Percentiles rank a stretch among this genome's conserved stretches.
Conservation (phyloP, 2,329 filamentous ascomycete species). For the Pseudogymnoascus pannorum region DNA sequence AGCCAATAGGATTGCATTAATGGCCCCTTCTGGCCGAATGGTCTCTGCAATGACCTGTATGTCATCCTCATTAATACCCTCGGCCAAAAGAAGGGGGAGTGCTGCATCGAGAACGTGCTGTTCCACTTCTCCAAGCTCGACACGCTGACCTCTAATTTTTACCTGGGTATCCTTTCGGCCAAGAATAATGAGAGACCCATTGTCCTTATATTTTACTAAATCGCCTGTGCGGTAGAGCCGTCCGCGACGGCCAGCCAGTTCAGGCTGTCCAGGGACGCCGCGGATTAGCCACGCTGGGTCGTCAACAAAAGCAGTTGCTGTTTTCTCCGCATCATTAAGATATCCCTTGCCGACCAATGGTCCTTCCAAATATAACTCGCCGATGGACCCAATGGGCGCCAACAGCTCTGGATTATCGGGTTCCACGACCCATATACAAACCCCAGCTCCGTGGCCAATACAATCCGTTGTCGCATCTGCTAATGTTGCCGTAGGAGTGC, state of each 20-base stretch:
- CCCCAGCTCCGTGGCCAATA: slow-evolving; percentile 7
- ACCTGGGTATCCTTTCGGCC: slow-evolving; percentile 57
- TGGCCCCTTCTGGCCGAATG: not conserved
- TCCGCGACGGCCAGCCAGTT: not conserved
- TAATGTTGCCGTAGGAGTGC: slow-evolving; percentile 60
- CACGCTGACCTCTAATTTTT: slow-evolving; percentile 34
- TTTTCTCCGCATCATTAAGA: slow-evolving; percentile 48
- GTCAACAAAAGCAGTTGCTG: slow-evolving; percentile 46
- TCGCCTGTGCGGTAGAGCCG: slow-evolving; percentile 53
- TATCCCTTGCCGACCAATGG: slow-evolving; percentile 54
- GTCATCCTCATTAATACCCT: not conserved
- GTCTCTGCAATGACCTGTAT: not conserved
- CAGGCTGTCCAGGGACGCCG: slow-evolving; percentile 3
- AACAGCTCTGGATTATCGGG: not conserved
- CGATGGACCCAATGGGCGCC: slow-evolving; percentile 5
- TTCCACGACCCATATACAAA: slow-evolving; percentile 30
- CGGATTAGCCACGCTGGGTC: slow-evolving; percentile 17
- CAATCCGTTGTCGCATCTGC: slow-evolving; percentile 11
- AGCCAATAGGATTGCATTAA: not conserved
- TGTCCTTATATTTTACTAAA: slow-evolving; percentile 43
- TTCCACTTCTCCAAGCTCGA: slow-evolving; percentile 20
- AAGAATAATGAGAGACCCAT: slow-evolving; percentile 46
- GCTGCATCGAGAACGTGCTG: not conserved
- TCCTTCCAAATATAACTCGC: slow-evolving; percentile 25
- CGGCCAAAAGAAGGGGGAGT: not conserved